Base-by-base conservation (phyloP, 208 protist genomes). In the Trypanosoma theileri region DNA sequence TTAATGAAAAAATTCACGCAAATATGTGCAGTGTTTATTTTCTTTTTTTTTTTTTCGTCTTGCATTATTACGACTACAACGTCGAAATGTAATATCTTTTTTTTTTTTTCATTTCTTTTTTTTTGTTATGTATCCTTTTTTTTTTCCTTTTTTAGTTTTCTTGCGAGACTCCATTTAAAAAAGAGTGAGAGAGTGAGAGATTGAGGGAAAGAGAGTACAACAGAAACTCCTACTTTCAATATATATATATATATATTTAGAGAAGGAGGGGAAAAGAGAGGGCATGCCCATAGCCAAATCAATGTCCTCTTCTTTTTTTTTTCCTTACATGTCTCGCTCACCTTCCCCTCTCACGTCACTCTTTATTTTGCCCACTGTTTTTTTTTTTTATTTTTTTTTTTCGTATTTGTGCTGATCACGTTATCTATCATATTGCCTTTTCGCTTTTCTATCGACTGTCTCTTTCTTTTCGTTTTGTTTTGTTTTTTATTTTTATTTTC, bases 351-450 rank as follows among this genome's bases (percentile, higher is more conserved):
- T 44, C 59, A 17, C 10, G 6, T 40, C 40, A 40, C 31, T 9
- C 21, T 14, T 57, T 41, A 14, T 57, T 40, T 45, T 56, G 19
- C 55, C 17, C 55, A 58, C 44, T 54, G 26, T 70, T 19, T 31
- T n/a, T 13, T 35, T 71, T 63, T 48, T 66, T 48, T 53, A 65
- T 52, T 45, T 64, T 0, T 10, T 59, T 66, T 66, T 59, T 35
- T 35, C 28, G 6, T 6, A 35, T 35, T 35, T 35, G 28, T 35
- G 28, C 28, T 35, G 28, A 1, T 35, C 28, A 35, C 28, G 28
- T 35, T 35, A 35, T 35, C 28, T 35, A 35, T 35, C 28, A 35
- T 6, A 8, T 35, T 35, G 28, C 6, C 28, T 35, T 35, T 35
- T 35, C 1, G 28, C 28, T 35, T 35, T 35, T 40, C 56, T 8